Base-by-base conservation (phyloP, 2,329 filamentous ascomycete species). In the Alternaria angustiovoidea region DNA sequence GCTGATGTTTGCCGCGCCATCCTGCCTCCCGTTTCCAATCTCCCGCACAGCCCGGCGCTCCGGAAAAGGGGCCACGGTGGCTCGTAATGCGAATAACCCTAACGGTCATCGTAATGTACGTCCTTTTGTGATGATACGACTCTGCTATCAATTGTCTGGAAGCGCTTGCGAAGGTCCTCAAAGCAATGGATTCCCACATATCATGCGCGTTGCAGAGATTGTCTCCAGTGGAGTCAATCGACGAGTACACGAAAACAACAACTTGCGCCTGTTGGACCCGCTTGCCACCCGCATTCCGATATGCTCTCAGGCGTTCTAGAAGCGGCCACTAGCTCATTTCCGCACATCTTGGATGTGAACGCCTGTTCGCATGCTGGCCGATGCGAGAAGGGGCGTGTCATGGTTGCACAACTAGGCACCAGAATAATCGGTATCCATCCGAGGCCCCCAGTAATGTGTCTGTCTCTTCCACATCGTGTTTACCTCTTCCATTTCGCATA, bases 291-390 rank as follows among this genome's bases (percentile, higher is more conserved):
- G 38, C 53, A 39, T 48, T 59, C 54, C 41, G 38, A 46, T 16
- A 48, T 52, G 49, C 42, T 49, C 32, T 43, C 43, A 62, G 42
- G 48, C 52, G 51, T 63, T 62, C 57, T 49, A 61, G 57, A 65
- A 66, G 62, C 65, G 55, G 62, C 62, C 53, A 64, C 66, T 66
- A 57, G 51, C 54, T 55, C 56, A 49, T 57, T 66, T 55, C 51
- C 63, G 62, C 57, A 61, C 28, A 46, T 47, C 54, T 58, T 55
- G 53, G 55, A 57, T 54, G 53, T 55, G 47, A 43, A 49, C 32
- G 49, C 43, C 39, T 54, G 64, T 59, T 54, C 66, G 62, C 66
- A 66, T 63, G 51, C 49, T 68, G 66, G 66, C 41, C 54, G 62
- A 59, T 63, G 66, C 66, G 62, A 36, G 30, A 54, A 52, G 60